Evolutionary conservation across 2,329 filamentous ascomycete species (phyloP), one percentile per base, ranked within the genome.

Genomic region (Colletotrichum sp.): DNA sequence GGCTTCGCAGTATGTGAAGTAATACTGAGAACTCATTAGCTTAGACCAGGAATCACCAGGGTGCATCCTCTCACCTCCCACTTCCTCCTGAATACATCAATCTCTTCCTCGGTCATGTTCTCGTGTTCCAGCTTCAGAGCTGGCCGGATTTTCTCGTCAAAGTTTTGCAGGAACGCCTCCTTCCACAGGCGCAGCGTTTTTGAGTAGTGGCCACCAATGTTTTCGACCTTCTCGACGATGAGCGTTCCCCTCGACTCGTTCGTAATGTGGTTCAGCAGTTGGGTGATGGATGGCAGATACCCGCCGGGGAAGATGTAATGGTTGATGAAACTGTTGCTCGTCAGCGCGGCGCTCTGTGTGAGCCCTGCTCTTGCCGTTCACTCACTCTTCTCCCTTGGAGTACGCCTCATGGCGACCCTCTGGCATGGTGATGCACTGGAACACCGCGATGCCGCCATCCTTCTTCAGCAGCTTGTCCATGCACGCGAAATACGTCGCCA

Each of bases 271-370:
- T 88, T 85, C 28, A 93, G 83, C 21, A 93, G 84, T 78, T 92
- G 89, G 16, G 87, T 90, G 36, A 88, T 87, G 4, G 89, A 90
- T 0, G 91, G 91, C 8, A 95, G 85, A 80, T 95, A 93, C 1
- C 94, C 94, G n/a, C 94, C 93, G 0, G 94, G 94, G 83, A 96
- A 95, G 71, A 95, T 95, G 84, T 95, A 95, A 77, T 92, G 92
- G 73, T 93, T 90, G 81, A 95, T 95, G 83, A 95, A 95, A 81
- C 88, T 89, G 73, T 6, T 13, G 34, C 39, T 21, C 28, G 63
- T 63, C 36, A 77, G 77, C 76, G 26, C 8, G n/a, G 28, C 10
- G 6, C 21, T 72, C 32, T 24, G 18, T 10, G 26, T 7, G 18
- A 36, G 16, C 5, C 15, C n/a, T 44, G 21, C 30, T 1, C 6